Evolutionary conservation across 2,329 filamentous ascomycete genomes (phyloP).

Genomic region (Trichoderma asperellum): DNA sequence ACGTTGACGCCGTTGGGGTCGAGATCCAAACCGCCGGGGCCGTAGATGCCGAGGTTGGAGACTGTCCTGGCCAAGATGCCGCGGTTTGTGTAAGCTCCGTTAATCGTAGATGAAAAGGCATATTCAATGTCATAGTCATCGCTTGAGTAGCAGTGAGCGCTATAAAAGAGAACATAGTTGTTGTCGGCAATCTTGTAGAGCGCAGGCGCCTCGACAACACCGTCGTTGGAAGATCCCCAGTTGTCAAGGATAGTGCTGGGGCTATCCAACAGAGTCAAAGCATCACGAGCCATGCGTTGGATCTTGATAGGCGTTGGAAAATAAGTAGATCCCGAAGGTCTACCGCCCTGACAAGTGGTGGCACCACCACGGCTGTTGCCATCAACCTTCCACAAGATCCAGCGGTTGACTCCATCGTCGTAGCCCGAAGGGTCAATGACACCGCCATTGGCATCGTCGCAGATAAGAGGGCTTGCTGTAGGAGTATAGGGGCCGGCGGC

Average conservation of each 20-base stretch:
- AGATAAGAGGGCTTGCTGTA: background rate
- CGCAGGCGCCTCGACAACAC: background rate
- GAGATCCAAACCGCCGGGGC: background rate
- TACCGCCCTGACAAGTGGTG: background rate
- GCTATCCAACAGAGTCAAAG: background rate
- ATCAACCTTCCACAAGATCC: background rate
- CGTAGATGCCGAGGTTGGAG: conserved; percentile 4
- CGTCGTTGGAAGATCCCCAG: background rate
- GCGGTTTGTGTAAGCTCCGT: background rate
- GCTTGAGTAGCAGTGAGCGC: background rate
- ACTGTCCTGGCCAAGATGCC: background rate
- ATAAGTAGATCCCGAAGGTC: background rate
- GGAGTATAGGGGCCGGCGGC: background rate
- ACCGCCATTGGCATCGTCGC: background rate
- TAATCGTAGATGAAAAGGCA: background rate
- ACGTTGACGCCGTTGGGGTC: background rate
- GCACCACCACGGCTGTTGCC: background rate
- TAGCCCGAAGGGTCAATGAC: conserved; percentile 1
- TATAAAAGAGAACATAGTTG: background rate
- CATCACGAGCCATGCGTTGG: background rate
- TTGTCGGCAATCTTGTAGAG: background rate
- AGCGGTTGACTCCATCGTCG: background rate
- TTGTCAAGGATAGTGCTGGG: background rate
- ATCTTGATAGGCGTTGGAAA: background rate
- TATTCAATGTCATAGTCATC: background rate